Base-by-base conservation (phyloP, 805 yeast genomes). In the Saturnispora sekii region DNA sequence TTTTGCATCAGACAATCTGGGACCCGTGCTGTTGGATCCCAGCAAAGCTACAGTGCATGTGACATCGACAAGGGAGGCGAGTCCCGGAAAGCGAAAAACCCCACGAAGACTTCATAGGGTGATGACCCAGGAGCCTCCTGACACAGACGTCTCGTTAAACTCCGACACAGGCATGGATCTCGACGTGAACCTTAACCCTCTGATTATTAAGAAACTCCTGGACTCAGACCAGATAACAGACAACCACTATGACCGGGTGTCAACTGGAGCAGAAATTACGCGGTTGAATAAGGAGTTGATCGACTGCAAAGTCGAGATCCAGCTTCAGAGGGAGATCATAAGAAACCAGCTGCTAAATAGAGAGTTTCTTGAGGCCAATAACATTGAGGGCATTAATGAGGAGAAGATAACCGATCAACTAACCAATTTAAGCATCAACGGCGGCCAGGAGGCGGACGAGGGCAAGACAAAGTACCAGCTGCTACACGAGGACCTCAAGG, bases 281-380 rank as follows among this genome's bases (percentile, higher is more conserved):
- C 48, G 45, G 5, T 43, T 65, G 18, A 57, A 60, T 32, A 58
- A 56, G 43, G 60, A 63, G 32, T 49, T 63, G 14, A 62, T 61
- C 1, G 60, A 64, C 46, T 62, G 61, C 45, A 62, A 58, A 47
- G 55, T 65, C 21, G 67, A 65, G 44, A 41, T 65, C 21, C 53
- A 56, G 37, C 43, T 65, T 32, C 61, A 61, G 32, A 53, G 55
- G 30, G 65, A 62, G 38, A 49, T 64, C 26, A 46, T 63, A 33
- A 33, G 57, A 18, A 55, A 58, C 15, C 50, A 53, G 28, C 51
- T 52, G 21, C 52, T 53, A 5, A 36, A 43, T 11, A 29, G 35
- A 10, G 12, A 21, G 26, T 21, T 21, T 21, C 26, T 21, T 8
- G 26, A 21, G 26, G 8, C 26, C 26, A 4, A 21, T 21, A 21